Evolutionary conservation across 2,329 filamentous ascomycete genomes (phyloP).

Genomic region (Stachybotrys elegans): DNA sequence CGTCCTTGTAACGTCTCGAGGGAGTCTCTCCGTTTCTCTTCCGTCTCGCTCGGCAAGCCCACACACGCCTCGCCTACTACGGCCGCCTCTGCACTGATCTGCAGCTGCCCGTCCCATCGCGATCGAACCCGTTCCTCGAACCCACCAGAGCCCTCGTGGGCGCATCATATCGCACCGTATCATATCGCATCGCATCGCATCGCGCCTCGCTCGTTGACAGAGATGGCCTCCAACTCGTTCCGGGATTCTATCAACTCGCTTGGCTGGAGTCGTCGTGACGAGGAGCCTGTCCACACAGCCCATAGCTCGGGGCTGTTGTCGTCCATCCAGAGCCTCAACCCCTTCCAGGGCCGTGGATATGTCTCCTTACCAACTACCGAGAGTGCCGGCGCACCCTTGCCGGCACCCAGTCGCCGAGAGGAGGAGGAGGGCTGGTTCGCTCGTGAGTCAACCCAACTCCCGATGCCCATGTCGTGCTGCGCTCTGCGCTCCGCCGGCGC

Average conservation of each 20-base stretch:
- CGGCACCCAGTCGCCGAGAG: slow-evolving; percentile 77
- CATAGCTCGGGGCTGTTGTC: slow-evolving; percentile 71
- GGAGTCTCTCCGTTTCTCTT: background rate
- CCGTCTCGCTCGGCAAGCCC: background rate
- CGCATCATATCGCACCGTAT: background rate
- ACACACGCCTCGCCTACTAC: slow-evolving; percentile 5
- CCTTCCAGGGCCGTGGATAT: slow-evolving; percentile 81
- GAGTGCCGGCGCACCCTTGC: slow-evolving; percentile 75
- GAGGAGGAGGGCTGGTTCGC: slow-evolving; percentile 96
- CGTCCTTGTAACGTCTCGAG: background rate
- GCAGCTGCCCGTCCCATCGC: slow-evolving; percentile 17
- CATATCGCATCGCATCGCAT: background rate
- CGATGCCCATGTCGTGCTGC: slow-evolving; percentile 15
- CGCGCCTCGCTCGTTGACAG: slow-evolving; percentile 9
- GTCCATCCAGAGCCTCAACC: slow-evolving; percentile 79
- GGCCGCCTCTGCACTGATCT: slow-evolving; percentile 11
- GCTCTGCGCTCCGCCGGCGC: slow-evolving; percentile 20
- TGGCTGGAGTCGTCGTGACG: slow-evolving; percentile 87
- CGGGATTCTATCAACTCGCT: slow-evolving; percentile 91
- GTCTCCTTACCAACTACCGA: slow-evolving; percentile 86
- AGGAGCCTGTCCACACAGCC: slow-evolving; percentile 67
- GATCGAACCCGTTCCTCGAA: slow-evolving; percentile 11
- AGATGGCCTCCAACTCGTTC: slow-evolving; percentile 84
- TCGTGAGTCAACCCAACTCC: slow-evolving; percentile 66
- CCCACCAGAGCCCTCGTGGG: slow-evolving; percentile 8